A percentile compares a stretch with the other conserved stretches of the same genome.
Conservation (phyloP, 805 yeast species). For the Blastobotrys chiropterorum region DNA sequence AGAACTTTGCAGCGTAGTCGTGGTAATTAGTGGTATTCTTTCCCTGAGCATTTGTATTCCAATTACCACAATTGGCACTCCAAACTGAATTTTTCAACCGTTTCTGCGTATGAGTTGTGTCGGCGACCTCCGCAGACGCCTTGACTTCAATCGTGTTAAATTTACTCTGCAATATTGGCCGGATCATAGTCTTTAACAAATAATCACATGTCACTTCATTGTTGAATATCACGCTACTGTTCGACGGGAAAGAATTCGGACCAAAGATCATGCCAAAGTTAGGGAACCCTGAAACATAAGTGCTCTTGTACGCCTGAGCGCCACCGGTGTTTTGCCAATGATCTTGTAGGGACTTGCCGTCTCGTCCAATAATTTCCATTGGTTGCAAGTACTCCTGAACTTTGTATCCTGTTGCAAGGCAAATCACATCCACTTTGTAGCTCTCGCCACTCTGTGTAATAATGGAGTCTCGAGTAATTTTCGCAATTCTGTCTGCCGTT, state of each 20-base stretch:
- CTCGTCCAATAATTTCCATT: constrained; percentile 11
- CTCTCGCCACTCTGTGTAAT: background rate
- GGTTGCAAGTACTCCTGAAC: constrained; percentile 17
- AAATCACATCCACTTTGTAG: constrained; percentile 9
- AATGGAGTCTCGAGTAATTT: constrained; percentile 7
- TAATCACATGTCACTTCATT: constrained; percentile 17
- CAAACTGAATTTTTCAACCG: constrained; percentile 9
- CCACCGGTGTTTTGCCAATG: constrained; percentile 18
- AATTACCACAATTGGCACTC: constrained; percentile 14
- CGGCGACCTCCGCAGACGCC: constrained; percentile 11
- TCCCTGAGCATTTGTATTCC: constrained; percentile 14
- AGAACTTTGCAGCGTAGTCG: constrained; percentile 13
- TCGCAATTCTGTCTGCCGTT: constrained; percentile 11
- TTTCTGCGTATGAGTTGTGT: constrained; percentile 6
- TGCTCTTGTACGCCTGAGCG: constrained; percentile 18
- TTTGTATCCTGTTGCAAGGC: constrained; percentile 16
- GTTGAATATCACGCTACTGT: constrained; percentile 16
- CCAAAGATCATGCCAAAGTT: constrained; percentile 19
- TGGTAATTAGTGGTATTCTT: constrained; percentile 12
- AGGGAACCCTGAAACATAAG: constrained; percentile 19
- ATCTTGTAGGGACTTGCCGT: constrained; percentile 7
- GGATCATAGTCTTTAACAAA: constrained; percentile 9
- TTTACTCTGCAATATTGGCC: constrained; percentile 9
- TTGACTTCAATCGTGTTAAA: constrained; percentile 12
- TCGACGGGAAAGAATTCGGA: constrained; percentile 19